A percentile compares a stretch with the other conserved stretches of the same genome.
phyloP scores from a whole-genome alignment of 2,329 filamentous ascomycete species.

The Aspergillus quadrilineatus region DNA sequence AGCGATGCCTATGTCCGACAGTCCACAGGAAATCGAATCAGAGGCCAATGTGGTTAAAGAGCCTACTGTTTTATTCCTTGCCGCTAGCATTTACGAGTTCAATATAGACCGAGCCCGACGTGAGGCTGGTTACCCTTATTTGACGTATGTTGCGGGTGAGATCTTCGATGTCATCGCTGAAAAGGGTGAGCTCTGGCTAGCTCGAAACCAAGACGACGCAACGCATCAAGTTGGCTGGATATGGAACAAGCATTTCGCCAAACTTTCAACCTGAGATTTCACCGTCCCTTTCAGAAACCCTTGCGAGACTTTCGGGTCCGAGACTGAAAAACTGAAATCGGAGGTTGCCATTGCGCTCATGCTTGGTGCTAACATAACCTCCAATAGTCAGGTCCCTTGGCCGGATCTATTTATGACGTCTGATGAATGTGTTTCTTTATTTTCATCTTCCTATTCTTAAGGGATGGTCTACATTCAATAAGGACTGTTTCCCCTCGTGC shows the following conservation, averaged over 20 bases:
- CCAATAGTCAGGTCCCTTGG: not conserved
- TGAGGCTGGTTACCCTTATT: conserved; percentile 91
- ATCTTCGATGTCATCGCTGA: conserved; percentile 92
- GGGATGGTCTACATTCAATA: not conserved
- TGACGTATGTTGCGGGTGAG: conserved; percentile 94
- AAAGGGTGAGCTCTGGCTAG: conserved; percentile 96
- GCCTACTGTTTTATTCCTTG: conserved; percentile 79
- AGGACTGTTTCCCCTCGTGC: not conserved
- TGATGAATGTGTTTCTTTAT: conserved; percentile 7
- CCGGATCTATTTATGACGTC: conserved; percentile 1
- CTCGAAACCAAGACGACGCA: conserved; percentile 91
- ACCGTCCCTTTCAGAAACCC: too few relatives aligned
- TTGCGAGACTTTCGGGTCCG: too few relatives aligned
- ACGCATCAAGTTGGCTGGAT: conserved; percentile 86
- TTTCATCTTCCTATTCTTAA: not conserved
- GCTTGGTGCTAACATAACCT: not conserved
- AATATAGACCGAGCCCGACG: conserved; percentile 90
- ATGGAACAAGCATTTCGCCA: conserved; percentile 95
- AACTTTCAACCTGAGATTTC: conserved; percentile 35
- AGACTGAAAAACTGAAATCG: too few relatives aligned
- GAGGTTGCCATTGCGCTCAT: too few relatives aligned
- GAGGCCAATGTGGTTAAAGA: conserved; percentile 41
- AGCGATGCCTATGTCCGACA: conserved; percentile 76
- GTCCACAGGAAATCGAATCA: conserved; percentile 46
- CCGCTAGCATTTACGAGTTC: conserved; percentile 93